A percentile compares a stretch with the other conserved stretches of the same genome.
Conservation (phyloP, 2,329 filamentous ascomycete species). For the Samsoniella hepiali region DNA sequence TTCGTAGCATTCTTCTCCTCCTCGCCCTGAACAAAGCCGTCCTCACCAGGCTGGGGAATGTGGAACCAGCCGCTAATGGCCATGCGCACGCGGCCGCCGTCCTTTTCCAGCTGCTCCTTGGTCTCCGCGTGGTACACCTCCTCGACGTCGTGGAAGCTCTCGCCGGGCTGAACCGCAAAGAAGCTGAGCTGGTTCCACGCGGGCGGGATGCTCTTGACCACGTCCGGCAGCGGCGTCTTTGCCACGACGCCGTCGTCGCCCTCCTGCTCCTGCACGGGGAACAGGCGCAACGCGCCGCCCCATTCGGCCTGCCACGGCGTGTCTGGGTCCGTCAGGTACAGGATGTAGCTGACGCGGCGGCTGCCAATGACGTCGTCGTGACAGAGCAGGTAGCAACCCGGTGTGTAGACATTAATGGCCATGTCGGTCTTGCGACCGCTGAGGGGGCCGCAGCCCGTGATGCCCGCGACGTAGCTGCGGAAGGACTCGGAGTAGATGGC, state of each 20-base stretch:
- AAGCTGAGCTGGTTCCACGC: slow-evolving; percentile 98
- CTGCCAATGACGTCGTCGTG: slow-evolving; percentile 99
- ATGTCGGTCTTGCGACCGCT: slow-evolving; percentile 96
- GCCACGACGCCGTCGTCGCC: slow-evolving; percentile 67
- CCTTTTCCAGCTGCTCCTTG: slow-evolving; percentile 58
- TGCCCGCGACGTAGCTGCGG: slow-evolving; percentile 79
- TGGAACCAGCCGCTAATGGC: slow-evolving; percentile 99
- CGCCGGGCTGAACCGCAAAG: slow-evolving; percentile 96
- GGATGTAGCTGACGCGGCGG: slow-evolving; percentile 90
- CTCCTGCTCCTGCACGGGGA: slow-evolving; percentile 64
- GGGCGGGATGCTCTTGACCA: slow-evolving; percentile 79
- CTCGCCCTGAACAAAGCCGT: slow-evolving; percentile 82
- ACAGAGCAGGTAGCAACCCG: slow-evolving; percentile 90
- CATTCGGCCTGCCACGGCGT: slow-evolving; percentile 84
- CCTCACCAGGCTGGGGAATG: slow-evolving; percentile 91
- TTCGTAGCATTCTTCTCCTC: slow-evolving; percentile 86
- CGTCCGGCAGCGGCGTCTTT: slow-evolving; percentile 75
- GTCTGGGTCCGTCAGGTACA: slow-evolving; percentile 93
- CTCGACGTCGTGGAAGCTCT: slow-evolving; percentile 98
- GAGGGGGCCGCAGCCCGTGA: slow-evolving; percentile 81
- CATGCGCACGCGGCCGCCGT: slow-evolving; percentile 83
- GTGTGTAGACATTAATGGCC: slow-evolving; percentile 98
- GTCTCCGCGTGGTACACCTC: slow-evolving; percentile 79
- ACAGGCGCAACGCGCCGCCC: slow-evolving; percentile 89
- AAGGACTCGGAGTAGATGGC: slow-evolving; percentile 89